Conservation (phyloP, 805 yeast species). For the Nakazawaea pomicola region DNA sequence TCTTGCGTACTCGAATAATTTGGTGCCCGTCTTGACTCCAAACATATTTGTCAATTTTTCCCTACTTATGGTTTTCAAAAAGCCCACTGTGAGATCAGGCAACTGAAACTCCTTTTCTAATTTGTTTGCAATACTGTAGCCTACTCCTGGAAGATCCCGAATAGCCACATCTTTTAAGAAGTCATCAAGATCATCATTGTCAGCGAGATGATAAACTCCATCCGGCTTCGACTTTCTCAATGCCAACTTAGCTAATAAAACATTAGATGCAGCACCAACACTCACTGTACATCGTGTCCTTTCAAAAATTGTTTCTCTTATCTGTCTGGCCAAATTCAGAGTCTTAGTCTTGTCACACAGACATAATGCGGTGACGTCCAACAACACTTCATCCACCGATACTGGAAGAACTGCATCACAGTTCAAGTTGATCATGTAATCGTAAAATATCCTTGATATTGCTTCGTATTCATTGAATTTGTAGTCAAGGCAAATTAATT, state of each 20-base stretch:
- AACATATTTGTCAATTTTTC: conserved; percentile 38
- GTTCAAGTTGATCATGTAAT: conserved; percentile 41
- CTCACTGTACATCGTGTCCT: conserved; percentile 66
- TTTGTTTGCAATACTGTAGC: conserved; percentile 43
- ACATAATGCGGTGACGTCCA: conserved; percentile 45
- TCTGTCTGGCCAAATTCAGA: conserved; percentile 21
- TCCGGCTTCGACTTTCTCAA: conserved; percentile 75
- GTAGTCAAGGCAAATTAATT: conserved; percentile 58
- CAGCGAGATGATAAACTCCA: conserved; percentile 37
- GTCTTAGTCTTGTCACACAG: conserved; percentile 20
- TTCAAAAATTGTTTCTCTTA: conserved; percentile 36
- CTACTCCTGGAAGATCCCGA: conserved; percentile 59
- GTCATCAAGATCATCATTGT: conserved; percentile 20
- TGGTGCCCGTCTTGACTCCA: conserved; percentile 70
- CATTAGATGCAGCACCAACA: conserved; percentile 71
- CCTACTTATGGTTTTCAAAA: conserved; percentile 31
- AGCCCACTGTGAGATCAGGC: conserved; percentile 28
- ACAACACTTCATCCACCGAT: conserved; percentile 87
- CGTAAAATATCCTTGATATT: conserved; percentile 61
- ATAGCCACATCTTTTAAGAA: conserved; percentile 34
- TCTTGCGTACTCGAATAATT: conserved; percentile 50
- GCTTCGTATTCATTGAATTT: conserved; percentile 70
- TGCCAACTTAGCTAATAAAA: conserved; percentile 73
- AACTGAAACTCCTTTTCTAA: conserved; percentile 30
- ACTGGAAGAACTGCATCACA: conserved; percentile 66